Conservation (phyloP, 176 grass and related monocot species). For the Aegilops longissima region DNA sequence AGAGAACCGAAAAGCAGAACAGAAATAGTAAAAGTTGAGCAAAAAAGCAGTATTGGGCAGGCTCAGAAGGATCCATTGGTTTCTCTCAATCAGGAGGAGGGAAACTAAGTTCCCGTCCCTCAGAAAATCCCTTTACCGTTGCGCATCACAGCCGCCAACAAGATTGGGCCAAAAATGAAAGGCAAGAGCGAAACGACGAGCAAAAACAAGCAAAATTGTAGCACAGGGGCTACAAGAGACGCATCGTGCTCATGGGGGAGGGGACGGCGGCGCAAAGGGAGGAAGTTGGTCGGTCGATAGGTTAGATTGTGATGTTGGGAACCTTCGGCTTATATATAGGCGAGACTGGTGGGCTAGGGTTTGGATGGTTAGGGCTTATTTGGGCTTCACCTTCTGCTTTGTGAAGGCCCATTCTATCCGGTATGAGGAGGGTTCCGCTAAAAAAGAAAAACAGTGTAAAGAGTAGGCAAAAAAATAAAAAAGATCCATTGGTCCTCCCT, state of each 20-base stretch:
- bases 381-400: not conserved
- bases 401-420: not conserved
- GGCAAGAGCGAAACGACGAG: not conserved
- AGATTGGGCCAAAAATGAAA: not conserved
- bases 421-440: too few species aligned
- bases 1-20: not conserved
- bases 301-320: not conserved
- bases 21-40: too few species aligned
- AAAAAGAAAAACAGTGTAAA: not conserved
- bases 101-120: constrained; percentile 29
- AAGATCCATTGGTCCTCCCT: too few species aligned
- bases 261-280: not conserved
- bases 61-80: constrained; percentile 99
- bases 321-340: not conserved
- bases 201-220: not conserved
- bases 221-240: not conserved
- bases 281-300: not conserved
- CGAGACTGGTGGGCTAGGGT: not conserved
- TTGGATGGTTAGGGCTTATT: not conserved
- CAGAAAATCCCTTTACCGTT: constrained; percentile 55
- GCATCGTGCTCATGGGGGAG: not conserved
- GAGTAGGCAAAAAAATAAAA: too few species aligned
- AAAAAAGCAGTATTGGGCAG: not conserved
- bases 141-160: constrained; percentile 45
- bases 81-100: constrained; percentile 57